phyloP scores from a whole-genome alignment of 345 rosid genomes.

The Acer campestre region DNA sequence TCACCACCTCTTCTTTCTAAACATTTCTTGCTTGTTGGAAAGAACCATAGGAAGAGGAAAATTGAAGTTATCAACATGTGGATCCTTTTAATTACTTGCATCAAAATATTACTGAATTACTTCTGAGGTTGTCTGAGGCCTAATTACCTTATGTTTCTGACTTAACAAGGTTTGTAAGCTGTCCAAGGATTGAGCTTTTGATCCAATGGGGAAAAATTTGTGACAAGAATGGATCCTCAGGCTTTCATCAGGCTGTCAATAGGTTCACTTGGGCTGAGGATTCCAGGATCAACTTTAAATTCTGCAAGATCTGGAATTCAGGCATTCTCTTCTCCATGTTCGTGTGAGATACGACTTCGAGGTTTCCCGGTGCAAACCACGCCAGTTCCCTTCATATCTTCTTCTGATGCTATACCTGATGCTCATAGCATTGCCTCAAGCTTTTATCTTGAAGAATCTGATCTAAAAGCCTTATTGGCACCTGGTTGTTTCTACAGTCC shows the following conservation, averaged over 20 bases:
- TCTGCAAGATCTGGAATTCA: constrained; percentile 49
- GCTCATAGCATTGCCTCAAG: constrained; percentile 71
- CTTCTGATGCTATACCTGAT: constrained; percentile 78
- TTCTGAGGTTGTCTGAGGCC: constrained; percentile 8
- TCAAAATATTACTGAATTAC: constrained; percentile 1
- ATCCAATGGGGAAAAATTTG: constrained; percentile 49
- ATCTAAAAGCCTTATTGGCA: constrained; percentile 69
- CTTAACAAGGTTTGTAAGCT: constrained; percentile 33
- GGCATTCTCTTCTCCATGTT: constrained; percentile 56
- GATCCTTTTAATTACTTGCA: background rate
- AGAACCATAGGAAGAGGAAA: constrained; percentile 1
- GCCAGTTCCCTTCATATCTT: constrained; percentile 65
- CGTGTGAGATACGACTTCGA: constrained; percentile 80
- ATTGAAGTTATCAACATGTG: background rate
- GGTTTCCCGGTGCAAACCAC: constrained; percentile 90
- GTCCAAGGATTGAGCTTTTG: constrained; percentile 33
- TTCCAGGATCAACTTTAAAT: constrained; percentile 49
- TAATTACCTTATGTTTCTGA: constrained; percentile 5
- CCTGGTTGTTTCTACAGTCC: constrained; percentile 81
- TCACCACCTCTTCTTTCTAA: background rate
- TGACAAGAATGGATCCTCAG: constrained; percentile 90
- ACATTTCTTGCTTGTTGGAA: too few relatives aligned
- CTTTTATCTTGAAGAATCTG: constrained; percentile 91
- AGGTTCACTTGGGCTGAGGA: constrained; percentile 81
- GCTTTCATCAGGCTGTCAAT: constrained; percentile 89